Base-by-base conservation (phyloP, 179 eudicot species). In the Dionaea muscipula region DNA sequence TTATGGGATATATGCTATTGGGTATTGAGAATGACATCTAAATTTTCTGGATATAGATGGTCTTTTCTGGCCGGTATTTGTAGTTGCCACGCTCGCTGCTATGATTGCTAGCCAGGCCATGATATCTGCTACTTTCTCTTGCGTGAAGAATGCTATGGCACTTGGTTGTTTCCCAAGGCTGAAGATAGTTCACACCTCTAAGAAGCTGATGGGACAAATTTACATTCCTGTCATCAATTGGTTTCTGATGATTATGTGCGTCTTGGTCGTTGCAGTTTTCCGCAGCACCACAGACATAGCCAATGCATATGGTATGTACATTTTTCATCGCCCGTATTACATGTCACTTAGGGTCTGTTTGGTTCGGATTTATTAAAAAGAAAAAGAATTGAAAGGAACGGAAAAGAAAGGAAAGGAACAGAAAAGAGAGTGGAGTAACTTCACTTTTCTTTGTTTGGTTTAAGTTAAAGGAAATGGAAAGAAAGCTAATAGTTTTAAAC, bases 91-190 rank as follows among this genome's bases (percentile, higher is more conserved):
- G 38, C 43, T 86, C 33, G 97, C 95, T 60, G 97, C 94, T 8
- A 52, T 86, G 49, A 84, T 90, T 62, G 94, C 95, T 13, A 90
- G 95, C 60, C 97, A 86, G 66, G 97, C 97, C 59, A 90, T 90
- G 95, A 86, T 90, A 45, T 86, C 97, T 17, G 95, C 94, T 37
- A 80, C 97, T 4, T 90, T 90, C 53, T 90, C 97, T 0, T 81
- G 85, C 68, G 66, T 86, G 52, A 90, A 90, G 66, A 95, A 90
- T 64, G 61, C 95, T 43, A 86, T 86, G 94, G 84, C 94, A 36
- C 83, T 90, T 18, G 95, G 95, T 39, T 83, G 97, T 67, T 90
- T 90, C 65, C 97, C 97, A 2, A 74, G 97, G 65, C 19, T 90
- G 70, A 90, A 90, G 74, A 73, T 90, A 21, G 61, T 90, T 53